phyloP scores from a whole-genome alignment of 2,329 filamentous ascomycete species.

The Coniochaeta hoffmannii region DNA sequence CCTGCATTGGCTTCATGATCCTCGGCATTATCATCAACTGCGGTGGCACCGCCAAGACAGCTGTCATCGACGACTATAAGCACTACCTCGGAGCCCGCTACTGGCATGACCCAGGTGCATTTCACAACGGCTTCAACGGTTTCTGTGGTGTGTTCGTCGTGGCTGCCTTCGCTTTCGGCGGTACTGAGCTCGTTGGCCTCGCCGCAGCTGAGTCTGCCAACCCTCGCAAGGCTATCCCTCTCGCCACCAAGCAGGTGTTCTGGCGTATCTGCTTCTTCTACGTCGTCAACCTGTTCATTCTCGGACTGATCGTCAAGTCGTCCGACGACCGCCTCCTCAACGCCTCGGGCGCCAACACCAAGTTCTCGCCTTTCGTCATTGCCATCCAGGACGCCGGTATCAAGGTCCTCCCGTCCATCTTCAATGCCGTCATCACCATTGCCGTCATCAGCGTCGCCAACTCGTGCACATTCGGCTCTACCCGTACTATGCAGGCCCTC shows the following conservation, averaged over 20 bases:
- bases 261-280: slow-evolving; percentile 48
- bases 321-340: slow-evolving; percentile 31
- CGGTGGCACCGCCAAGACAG: slow-evolving; percentile 29
- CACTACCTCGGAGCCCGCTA: slow-evolving; percentile 55
- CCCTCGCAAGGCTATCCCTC: slow-evolving; percentile 39
- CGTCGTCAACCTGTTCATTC: slow-evolving; percentile 41
- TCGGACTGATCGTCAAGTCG: slow-evolving; percentile 41
- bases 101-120: slow-evolving; percentile 51
- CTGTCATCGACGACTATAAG: slow-evolving; percentile 33
- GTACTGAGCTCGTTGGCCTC: slow-evolving; percentile 45
- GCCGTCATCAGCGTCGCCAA: slow-evolving; percentile 45
- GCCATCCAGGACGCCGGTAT: slow-evolving; percentile 44
- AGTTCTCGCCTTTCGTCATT: slow-evolving; percentile 42
- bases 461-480: slow-evolving; percentile 42
- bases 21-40: slow-evolving; percentile 52
- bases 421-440: slow-evolving; percentile 45
- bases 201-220: slow-evolving; percentile 43
- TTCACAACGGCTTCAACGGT: slow-evolving; percentile 42
- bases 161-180: slow-evolving; percentile 42
- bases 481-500: slow-evolving; percentile 43
- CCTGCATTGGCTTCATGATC: slow-evolving; percentile 57
- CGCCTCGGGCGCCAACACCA: slow-evolving; percentile 31
- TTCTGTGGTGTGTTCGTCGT: slow-evolving; percentile 44
- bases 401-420: slow-evolving; percentile 40
- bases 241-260: slow-evolving; percentile 46